A percentile compares a stretch with the other conserved stretches of the same genome.
These are phyloP conservation scores for Stachybotrys elegans DNA, from an alignment of 2,329 filamentous ascomycete genomes.

Conservation along the genomic window DNA sequence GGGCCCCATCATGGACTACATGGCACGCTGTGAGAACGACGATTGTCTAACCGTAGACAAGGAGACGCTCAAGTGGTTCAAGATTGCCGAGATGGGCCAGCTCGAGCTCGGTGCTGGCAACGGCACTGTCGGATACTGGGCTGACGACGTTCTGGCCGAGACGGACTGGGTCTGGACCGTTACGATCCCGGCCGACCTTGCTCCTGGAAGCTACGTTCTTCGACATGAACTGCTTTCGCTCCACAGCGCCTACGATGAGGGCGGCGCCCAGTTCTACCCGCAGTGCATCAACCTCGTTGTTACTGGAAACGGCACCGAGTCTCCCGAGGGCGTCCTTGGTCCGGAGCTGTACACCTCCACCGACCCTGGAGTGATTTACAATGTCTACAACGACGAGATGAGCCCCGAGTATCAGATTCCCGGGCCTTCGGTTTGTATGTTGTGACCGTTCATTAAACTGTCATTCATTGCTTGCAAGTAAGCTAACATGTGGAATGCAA, in stretches of 20 bases:
- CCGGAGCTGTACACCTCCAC: neutral
- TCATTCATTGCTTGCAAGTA: no score
- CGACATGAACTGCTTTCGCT: neutral
- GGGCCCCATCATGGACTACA: constrained; percentile 54
- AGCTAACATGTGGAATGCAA: no score
- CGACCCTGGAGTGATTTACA: neutral
- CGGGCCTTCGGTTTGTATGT: neutral
- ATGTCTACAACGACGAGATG: neutral
- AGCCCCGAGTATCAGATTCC: neutral
- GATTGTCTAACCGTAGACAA: constrained; percentile 44
- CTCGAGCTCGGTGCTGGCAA: constrained; percentile 30
- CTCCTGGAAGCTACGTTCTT: neutral
- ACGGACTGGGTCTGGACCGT: neutral
- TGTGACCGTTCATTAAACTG: no score
- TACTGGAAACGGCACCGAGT: neutral
- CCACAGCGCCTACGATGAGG: neutral
- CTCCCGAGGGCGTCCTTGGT: neutral
- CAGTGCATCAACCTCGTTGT: neutral
- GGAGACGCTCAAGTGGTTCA: constrained; percentile 48
- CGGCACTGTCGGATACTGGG: constrained; percentile 40
- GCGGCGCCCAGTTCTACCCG: neutral
- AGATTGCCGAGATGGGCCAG: constrained; percentile 48
- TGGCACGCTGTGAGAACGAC: constrained; percentile 45
- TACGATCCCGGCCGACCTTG: neutral
- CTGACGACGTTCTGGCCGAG: constrained; percentile 11